Evolutionary conservation across 108 stramenopile genomes (phyloP).

Genomic region (Fistulifera solaris): DNA sequence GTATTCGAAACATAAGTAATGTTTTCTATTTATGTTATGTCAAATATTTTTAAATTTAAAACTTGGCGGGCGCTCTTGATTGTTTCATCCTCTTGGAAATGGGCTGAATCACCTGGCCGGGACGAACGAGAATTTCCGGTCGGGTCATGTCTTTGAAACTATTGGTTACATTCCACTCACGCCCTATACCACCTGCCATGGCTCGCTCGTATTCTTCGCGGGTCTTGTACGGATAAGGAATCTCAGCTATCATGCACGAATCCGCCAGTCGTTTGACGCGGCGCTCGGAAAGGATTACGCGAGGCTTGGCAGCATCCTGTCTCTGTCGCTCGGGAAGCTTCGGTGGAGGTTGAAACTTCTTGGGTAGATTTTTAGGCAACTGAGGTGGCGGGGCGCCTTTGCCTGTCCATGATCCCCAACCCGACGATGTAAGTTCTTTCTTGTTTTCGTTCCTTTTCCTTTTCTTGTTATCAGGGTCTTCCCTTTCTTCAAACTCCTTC

Average conservation of each 20-base stretch:
- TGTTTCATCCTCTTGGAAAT: constrained; percentile 71
- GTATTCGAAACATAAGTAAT: neutral
- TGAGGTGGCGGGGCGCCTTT: constrained; percentile 65
- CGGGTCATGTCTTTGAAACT: constrained; percentile 82
- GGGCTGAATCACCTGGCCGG: constrained; percentile 91
- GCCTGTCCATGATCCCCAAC: constrained; percentile 90
- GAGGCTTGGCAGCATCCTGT: constrained; percentile 68
- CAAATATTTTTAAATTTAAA: constrained; percentile 24
- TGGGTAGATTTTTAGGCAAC: constrained; percentile 51
- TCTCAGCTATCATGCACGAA: constrained; percentile 67
- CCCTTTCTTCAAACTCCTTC: constrained; percentile 58
- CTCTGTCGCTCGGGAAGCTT: constrained; percentile 39
- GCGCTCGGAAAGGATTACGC: constrained; percentile 92
- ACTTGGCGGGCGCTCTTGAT: constrained; percentile 58
- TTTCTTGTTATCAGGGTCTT: constrained; percentile 64
- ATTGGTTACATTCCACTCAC: constrained; percentile 90
- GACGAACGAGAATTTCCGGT: constrained; percentile 79
- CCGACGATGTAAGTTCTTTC: constrained; percentile 26
- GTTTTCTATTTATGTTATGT: too few species aligned
- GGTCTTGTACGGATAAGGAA: constrained; percentile 93
- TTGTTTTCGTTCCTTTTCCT: constrained; percentile 30
- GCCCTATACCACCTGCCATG: constrained; percentile 87
- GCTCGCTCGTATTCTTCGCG: constrained; percentile 93
- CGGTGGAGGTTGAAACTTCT: constrained; percentile 47
- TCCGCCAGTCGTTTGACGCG: constrained; percentile 80